Evolutionary conservation across 495 filamentous ascomycete genomes (phyloP).

Genomic region (Aspergillus taichungensis): DNA sequence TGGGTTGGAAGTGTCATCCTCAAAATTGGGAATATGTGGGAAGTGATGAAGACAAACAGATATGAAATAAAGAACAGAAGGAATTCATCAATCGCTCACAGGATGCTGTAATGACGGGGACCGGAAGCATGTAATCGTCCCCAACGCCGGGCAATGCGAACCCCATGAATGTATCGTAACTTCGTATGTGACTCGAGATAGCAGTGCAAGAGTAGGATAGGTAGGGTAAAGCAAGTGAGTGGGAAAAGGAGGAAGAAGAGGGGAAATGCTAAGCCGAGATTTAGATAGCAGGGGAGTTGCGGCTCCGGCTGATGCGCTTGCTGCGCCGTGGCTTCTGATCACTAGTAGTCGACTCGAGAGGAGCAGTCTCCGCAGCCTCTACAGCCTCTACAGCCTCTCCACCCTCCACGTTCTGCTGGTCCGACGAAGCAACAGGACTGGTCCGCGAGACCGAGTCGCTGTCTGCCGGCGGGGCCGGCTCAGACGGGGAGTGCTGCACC

Average conservation of each 20-base stretch:
- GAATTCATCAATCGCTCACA: not conserved
- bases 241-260: not conserved
- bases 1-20: no score
- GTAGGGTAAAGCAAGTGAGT: not conserved
- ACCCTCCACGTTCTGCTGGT: not conserved
- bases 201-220: no score
- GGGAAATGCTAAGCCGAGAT: not conserved
- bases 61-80: not conserved
- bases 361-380: no score
- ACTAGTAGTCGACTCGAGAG: slow-evolving; percentile 3
- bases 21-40: no score
- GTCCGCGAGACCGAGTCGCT: slow-evolving; percentile 5
- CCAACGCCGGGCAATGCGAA: no score
- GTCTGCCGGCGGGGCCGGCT: slow-evolving; percentile 1
- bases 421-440: not conserved
- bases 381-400: no score
- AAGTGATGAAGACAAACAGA: not conserved
- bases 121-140: no score
- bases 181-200: no score
- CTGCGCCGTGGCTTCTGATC: slow-evolving; percentile 16
- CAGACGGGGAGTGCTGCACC: slow-evolving; percentile 4
- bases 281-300: slow-evolving; percentile 7
- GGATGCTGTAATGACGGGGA: no score
- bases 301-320: slow-evolving; percentile 12
- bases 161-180: no score